Evolutionary conservation across 768 basidiomycete genomes (phyloP).

Genomic region (Tylopilus subfusipes): DNA sequence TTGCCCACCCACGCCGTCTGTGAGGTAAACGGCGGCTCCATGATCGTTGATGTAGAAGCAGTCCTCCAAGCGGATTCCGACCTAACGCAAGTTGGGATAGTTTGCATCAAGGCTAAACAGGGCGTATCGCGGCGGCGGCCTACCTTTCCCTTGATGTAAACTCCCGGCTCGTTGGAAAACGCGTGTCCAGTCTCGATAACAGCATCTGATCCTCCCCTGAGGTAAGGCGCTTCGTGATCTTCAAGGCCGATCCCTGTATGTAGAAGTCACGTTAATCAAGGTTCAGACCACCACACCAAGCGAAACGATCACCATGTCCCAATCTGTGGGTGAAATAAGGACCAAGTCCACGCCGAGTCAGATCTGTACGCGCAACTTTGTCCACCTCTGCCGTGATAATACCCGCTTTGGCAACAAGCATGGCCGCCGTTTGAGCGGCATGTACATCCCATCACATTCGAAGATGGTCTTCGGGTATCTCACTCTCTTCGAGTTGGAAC

Average conservation of each 20-base stretch:
- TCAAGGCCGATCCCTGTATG: conserved; percentile 75
- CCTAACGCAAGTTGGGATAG: conserved; percentile 35
- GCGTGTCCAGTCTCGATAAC: conserved; percentile 61
- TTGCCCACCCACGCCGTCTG: conserved; percentile 59
- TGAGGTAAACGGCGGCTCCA: conserved; percentile 59
- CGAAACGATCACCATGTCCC: conserved; percentile 59
- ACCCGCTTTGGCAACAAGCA: conserved; percentile 45
- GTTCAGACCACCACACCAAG: conserved; percentile 7
- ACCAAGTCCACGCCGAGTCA: conserved; percentile 44
- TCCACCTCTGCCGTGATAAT: conserved; percentile 56
- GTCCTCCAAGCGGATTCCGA: conserved; percentile 81
- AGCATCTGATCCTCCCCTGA: conserved; percentile 64
- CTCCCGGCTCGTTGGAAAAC: conserved; percentile 80
- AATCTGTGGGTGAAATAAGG: conserved; percentile 76
- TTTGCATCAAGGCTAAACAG: not conserved
- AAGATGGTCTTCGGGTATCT: conserved; percentile 50
- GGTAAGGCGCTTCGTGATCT: conserved; percentile 77
- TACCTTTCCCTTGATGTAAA: conserved; percentile 70
- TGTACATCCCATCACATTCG: conserved; percentile 65
- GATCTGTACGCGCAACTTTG: conserved; percentile 51
- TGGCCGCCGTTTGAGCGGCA: conserved; percentile 57
- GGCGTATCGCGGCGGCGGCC: conserved; percentile 8
- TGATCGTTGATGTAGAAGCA: conserved; percentile 64
- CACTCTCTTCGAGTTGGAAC: conserved; percentile 56
- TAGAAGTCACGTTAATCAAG: conserved; percentile 11